phyloP scores from a whole-genome alignment of 208 protist species.

The Leishmania turanica region DNA sequence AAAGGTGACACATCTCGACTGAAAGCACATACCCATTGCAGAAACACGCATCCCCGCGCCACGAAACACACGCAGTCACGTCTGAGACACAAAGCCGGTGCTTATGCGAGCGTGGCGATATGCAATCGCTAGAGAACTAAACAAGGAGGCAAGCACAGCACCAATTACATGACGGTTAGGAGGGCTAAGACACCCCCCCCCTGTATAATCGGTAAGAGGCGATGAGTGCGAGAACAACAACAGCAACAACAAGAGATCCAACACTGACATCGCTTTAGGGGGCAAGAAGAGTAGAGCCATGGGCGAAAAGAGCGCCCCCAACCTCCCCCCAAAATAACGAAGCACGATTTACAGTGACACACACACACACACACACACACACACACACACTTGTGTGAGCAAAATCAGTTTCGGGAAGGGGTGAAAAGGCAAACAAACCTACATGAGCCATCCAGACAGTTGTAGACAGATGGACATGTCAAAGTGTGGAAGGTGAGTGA shows the following conservation, averaged over 20 bases:
- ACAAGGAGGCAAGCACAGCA: neutral
- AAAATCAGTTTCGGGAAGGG: neutral
- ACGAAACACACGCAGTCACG: neutral
- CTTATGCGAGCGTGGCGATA: neutral
- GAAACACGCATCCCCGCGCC: neutral
- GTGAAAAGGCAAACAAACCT: neutral
- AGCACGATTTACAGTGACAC: neutral
- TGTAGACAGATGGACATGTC: neutral
- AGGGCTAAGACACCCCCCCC: neutral
- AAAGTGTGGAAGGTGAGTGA: neutral
- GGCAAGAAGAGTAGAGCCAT: slow-evolving; percentile 6
- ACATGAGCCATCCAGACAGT: neutral
- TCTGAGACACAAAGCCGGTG: neutral
- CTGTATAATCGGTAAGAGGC: neutral
- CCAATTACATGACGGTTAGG: neutral
- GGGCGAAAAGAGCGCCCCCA: neutral
- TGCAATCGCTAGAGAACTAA: neutral
- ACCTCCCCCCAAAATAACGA: neutral
- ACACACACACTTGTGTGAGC: neutral
- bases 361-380: neutral
- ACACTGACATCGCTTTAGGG: neutral
- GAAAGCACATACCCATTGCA: neutral
- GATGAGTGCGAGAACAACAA: neutral
- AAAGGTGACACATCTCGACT: neutral
- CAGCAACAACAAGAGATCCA: neutral